A percentile compares a stretch with the other conserved stretches of the same genome.
phyloP scores from a whole-genome alignment of 2,329 filamentous ascomycete genomes.

The Penicillium digitatum region DNA sequence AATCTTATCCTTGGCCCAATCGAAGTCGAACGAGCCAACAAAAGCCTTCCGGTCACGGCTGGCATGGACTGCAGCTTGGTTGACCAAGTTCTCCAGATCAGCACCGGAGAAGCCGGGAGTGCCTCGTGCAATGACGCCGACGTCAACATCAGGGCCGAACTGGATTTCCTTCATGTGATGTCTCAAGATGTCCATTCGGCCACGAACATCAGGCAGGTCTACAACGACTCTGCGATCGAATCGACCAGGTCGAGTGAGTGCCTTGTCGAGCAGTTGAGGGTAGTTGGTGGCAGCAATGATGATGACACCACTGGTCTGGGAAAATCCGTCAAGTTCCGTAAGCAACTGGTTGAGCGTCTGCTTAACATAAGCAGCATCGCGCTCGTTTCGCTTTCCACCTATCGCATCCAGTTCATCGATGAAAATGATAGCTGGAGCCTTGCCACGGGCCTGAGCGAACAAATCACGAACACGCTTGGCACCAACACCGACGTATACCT shows the following conservation, averaged over 20 bases:
- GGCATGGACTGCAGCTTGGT: conserved; percentile 92
- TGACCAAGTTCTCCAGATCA: conserved; percentile 93
- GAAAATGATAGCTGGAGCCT: conserved; percentile 90
- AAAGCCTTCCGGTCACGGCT: conserved; percentile 75
- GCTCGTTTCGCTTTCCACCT: conserved; percentile 85
- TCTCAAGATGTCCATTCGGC: conserved; percentile 85
- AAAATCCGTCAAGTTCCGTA: conserved; percentile 94
- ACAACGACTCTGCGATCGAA: conserved; percentile 93
- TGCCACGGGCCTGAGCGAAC: conserved; percentile 75
- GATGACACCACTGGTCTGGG: conserved; percentile 89
- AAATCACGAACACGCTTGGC: conserved; percentile 93
- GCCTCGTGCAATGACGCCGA: conserved; percentile 76
- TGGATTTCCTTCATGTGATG: conserved; percentile 93
- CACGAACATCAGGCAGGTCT: conserved; percentile 84
- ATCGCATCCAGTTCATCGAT: conserved; percentile 94
- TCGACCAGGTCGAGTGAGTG: conserved; percentile 85
- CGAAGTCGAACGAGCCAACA: conserved; percentile 76
- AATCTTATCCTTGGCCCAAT: conserved; percentile 98
- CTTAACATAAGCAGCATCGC: conserved; percentile 91
- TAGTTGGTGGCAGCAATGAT: conserved; percentile 97
- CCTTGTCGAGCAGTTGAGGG: conserved; percentile 89
- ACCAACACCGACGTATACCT: conserved; percentile 95
- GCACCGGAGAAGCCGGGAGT: conserved; percentile 92
- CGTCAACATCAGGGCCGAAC: conserved; percentile 72
- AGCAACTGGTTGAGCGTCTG: conserved; percentile 96